Percentiles rank a stretch among this genome's conserved stretches.
phyloP scores from a whole-genome alignment of 805 yeast genomes.

The Wickerhamiella musiphila region DNA sequence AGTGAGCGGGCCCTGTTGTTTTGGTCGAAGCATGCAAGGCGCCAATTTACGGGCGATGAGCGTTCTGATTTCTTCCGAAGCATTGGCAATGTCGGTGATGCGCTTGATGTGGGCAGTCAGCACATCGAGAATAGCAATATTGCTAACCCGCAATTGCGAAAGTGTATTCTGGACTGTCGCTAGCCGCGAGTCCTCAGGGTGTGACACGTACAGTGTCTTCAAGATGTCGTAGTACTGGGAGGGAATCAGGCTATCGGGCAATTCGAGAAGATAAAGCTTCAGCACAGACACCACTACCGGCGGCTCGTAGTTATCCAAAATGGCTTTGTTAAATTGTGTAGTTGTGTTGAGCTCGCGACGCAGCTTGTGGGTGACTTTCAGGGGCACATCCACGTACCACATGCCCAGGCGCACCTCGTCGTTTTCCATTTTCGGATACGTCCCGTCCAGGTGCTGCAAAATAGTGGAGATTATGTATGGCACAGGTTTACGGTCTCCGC shows the following conservation, averaged over 20 bases:
- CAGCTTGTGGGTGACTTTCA: constrained; percentile 42
- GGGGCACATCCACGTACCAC: constrained; percentile 53
- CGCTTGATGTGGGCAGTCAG: constrained; percentile 60
- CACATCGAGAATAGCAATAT: constrained; percentile 66
- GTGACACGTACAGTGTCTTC: constrained; percentile 34
- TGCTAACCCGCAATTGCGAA: constrained; percentile 48
- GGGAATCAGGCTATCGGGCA: constrained; percentile 63
- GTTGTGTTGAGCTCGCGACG: constrained; percentile 29
- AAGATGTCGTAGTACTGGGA: constrained; percentile 47
- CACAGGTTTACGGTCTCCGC: constrained; percentile 55
- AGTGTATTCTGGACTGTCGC: constrained; percentile 50
- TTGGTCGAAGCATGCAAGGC: constrained; percentile 40
- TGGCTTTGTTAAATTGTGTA: constrained; percentile 13
- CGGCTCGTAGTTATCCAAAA: constrained; percentile 28
- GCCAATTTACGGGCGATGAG: constrained; percentile 50
- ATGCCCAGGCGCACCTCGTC: constrained; percentile 50
- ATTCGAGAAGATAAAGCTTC: constrained; percentile 57
- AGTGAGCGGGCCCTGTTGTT: constrained; percentile 28
- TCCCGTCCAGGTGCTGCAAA: constrained; percentile 46
- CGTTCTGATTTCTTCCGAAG: constrained; percentile 18
- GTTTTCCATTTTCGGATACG: constrained; percentile 46
- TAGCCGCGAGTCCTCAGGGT: constrained; percentile 26
- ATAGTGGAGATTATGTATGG: constrained; percentile 50
- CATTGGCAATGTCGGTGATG: constrained; percentile 33
- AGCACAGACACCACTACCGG: constrained; percentile 49